Percentiles rank a stretch among this genome's conserved stretches.
These are phyloP conservation scores for Phaffia rhodozyma DNA, from an alignment of 1,284 basidiomycete genomes.

Conservation along the genomic window DNA sequence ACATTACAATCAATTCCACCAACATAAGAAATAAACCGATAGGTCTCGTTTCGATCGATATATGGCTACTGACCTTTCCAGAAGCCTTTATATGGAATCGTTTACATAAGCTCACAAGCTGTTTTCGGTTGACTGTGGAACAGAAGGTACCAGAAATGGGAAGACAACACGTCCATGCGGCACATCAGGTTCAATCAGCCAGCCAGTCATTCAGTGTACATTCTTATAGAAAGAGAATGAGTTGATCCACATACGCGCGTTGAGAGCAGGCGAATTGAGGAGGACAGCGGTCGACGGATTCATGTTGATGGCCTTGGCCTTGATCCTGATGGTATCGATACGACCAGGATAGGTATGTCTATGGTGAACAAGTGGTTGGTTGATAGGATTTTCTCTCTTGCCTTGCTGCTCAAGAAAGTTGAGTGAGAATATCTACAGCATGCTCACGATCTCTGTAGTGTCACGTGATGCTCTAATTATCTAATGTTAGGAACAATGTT, in stretches of 20 bases:
- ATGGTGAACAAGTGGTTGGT: too few relatives aligned
- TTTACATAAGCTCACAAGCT: constrained; percentile 33
- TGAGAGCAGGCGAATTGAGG: constrained; percentile 14
- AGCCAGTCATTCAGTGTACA: too few relatives aligned
- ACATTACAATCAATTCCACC: too few relatives aligned
- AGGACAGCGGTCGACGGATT: constrained; percentile 12
- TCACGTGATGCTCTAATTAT: too few relatives aligned
- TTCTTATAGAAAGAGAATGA: not conserved
- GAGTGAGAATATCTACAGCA: too few relatives aligned
- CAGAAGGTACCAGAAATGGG: not conserved
- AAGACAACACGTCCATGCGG: not conserved
- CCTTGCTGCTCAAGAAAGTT: too few relatives aligned
- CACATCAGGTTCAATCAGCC: too few relatives aligned
- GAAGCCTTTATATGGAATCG: constrained; percentile 32
- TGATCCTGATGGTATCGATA: too few relatives aligned
- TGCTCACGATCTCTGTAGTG: too few relatives aligned
- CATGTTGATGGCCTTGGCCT: not conserved
- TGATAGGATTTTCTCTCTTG: too few relatives aligned
- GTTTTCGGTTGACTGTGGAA: constrained; percentile 25
- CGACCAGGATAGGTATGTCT: too few relatives aligned
- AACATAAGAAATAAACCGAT: not conserved
- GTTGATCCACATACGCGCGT: constrained; percentile 8
- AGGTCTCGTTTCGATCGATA: not conserved
- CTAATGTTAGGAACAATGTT: too few relatives aligned
- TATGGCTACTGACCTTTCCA: constrained; percentile 29